A percentile compares a stretch with the other conserved stretches of the same genome.
phyloP scores from a whole-genome alignment of 2,329 filamentous ascomycete genomes.

The Aspergillus felis region DNA sequence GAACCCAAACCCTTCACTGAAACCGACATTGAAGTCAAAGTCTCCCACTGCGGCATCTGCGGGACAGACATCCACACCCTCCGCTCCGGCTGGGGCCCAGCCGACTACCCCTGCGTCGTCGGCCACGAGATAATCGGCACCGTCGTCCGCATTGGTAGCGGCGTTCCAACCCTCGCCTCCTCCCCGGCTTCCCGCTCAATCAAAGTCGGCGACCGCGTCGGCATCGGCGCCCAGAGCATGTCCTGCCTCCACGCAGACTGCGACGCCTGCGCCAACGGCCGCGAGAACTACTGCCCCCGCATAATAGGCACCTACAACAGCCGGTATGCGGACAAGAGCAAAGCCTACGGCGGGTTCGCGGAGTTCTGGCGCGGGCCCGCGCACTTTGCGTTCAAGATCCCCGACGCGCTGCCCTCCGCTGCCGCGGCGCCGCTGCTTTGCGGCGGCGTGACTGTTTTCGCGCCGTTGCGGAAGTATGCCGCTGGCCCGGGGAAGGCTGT shows the following conservation, averaged over 20 bases:
- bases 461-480: conserved; percentile 63
- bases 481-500: conserved; percentile 68
- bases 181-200: conserved; percentile 35
- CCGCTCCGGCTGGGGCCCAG: conserved; percentile 46
- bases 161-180: conserved; percentile 25
- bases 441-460: conserved; percentile 70
- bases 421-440: conserved; percentile 69
- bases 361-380: conserved; percentile 51
- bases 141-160: conserved; percentile 51
- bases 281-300: conserved; percentile 40
- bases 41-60: conserved; percentile 65
- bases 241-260: conserved; percentile 48
- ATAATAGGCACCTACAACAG: conserved; percentile 37
- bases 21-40: conserved; percentile 62
- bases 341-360: conserved; percentile 54
- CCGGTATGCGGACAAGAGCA: conserved; percentile 32
- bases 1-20: conserved; percentile 48
- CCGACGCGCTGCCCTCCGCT: conserved; percentile 45
- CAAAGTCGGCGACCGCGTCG: conserved; percentile 60
- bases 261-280: conserved; percentile 35
- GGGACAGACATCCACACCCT: conserved; percentile 60
- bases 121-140: conserved; percentile 65
- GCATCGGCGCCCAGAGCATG: conserved; percentile 58
- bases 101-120: conserved; percentile 49
- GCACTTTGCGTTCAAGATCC: conserved; percentile 59